These are phyloP conservation scores for Amanita thiersii DNA, from an alignment of 768 basidiomycete species.

Conservation along the genomic window DNA sequence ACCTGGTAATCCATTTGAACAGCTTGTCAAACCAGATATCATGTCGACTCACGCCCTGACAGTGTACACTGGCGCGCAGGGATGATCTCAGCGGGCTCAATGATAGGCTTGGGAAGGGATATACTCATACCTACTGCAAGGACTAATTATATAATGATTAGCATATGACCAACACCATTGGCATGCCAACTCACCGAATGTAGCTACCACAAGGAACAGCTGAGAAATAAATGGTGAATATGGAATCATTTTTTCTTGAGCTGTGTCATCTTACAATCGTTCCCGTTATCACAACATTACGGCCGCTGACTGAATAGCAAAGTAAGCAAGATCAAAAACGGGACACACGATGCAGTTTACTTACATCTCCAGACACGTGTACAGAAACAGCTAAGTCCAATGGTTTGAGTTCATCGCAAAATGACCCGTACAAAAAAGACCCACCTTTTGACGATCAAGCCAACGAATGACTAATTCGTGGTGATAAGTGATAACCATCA, in stretches of 20 bases:
- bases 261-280: constrained; percentile 35
- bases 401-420: background rate
- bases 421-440: constrained; percentile 13
- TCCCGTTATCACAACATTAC: constrained; percentile 36
- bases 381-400: constrained; percentile 43
- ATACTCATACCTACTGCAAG: constrained; percentile 27
- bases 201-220: constrained; percentile 31
- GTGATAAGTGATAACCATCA: constrained; percentile 4
- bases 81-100: constrained; percentile 1
- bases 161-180: background rate
- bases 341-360: constrained; percentile 3
- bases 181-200: constrained; percentile 29
- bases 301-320: constrained; percentile 39
- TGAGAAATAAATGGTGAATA: constrained; percentile 14
- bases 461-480: constrained; percentile 32
- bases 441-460: constrained; percentile 48
- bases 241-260: background rate
- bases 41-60: constrained; percentile 30
- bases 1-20: constrained; percentile 23
- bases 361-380: constrained; percentile 59
- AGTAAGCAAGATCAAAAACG: constrained; percentile 1
- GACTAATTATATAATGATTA: constrained; percentile 13
- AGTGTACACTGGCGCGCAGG: constrained; percentile 30
- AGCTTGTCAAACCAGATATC: constrained; percentile 25
- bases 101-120: background rate